These are phyloP conservation scores for Phylloporus sp. DNA, from an alignment of 768 basidiomycete genomes.

Conservation along the genomic window DNA sequence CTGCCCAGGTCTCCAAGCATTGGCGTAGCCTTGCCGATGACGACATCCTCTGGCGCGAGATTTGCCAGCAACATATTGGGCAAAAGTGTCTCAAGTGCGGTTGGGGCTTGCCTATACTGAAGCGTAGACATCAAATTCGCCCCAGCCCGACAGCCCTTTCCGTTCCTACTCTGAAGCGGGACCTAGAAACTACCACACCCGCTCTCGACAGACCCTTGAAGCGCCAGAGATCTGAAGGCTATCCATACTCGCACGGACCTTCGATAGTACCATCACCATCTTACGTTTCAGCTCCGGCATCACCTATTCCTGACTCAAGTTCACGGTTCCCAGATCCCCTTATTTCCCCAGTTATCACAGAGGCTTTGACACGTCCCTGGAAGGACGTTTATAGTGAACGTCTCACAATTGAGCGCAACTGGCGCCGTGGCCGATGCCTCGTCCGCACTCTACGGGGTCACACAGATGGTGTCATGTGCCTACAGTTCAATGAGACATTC, in stretches of 20 bases:
- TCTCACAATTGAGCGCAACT: conserved; percentile 94
- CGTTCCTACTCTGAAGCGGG: conserved; percentile 37
- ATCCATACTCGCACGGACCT: conserved; percentile 1
- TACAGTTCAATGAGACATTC: conserved; percentile 88
- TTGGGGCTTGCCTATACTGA: conserved; percentile 92
- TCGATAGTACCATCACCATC: conserved; percentile 7
- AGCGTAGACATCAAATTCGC: conserved; percentile 57
- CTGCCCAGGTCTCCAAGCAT: conserved; percentile 80
- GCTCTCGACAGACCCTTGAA: conserved; percentile 41
- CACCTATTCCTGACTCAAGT: conserved; percentile 4
- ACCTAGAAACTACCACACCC: conserved; percentile 31
- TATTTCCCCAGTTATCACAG: conserved; percentile 30
- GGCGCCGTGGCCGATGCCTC: conserved; percentile 88
- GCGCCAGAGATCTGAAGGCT: conserved; percentile 38
- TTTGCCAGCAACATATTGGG: conserved; percentile 98
- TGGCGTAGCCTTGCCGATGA: conserved; percentile 94
- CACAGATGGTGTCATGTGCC: conserved; percentile 94
- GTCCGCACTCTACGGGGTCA: conserved; percentile 88
- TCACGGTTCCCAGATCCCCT: conserved; percentile 20
- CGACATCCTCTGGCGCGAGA: conserved; percentile 90
- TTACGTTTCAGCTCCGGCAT: conserved; percentile 10
- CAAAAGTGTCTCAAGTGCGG: conserved; percentile 96
- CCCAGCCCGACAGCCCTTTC: conserved; percentile 39
- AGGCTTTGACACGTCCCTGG: conserved; percentile 81
- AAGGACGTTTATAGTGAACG: conserved; percentile 98